phyloP scores from a whole-genome alignment of 169 alveolate genomes.

The Cryptosporidium xiaoi region DNA sequence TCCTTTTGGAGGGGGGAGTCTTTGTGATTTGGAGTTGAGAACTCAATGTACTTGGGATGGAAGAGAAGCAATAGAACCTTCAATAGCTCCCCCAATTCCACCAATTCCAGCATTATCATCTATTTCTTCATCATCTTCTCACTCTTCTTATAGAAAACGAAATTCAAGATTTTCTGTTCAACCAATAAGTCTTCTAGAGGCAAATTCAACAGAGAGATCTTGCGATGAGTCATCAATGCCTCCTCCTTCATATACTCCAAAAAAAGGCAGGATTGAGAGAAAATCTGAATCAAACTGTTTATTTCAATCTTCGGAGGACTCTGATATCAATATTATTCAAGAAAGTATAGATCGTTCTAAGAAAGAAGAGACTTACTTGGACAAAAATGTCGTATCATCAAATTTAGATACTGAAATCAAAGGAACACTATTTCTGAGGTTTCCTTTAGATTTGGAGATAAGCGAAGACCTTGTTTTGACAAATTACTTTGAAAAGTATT shows the following conservation, averaged over 20 bases:
- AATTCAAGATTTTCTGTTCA: neutral
- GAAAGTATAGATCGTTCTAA: constrained; percentile 4
- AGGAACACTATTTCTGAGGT: constrained; percentile 66
- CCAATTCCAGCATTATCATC: constrained; percentile 72
- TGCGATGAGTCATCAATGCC: constrained; percentile 35
- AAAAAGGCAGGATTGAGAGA: constrained; percentile 10
- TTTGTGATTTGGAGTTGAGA: constrained; percentile 73
- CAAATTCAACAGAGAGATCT: neutral
- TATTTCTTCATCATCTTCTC: constrained; percentile 34
- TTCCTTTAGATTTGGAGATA: constrained; percentile 39
- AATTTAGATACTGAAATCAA: neutral
- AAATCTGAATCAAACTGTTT: neutral
- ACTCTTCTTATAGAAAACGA: constrained; percentile 23
- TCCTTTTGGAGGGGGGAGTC: constrained; percentile 14
- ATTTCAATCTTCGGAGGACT: constrained; percentile 6
- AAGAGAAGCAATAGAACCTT: constrained; percentile 79
- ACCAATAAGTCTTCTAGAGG: neutral
- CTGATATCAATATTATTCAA: neutral
- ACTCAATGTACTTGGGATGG: constrained; percentile 84
- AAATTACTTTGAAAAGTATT: constrained; percentile 33
- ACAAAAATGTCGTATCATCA: neutral
- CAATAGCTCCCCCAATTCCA: constrained; percentile 81
- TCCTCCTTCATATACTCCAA: constrained; percentile 63
- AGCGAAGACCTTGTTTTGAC: constrained; percentile 58
- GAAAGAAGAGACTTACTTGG: neutral